phyloP scores from a whole-genome alignment of 495 filamentous ascomycete species.

The Daldinia caldariorum region DNA sequence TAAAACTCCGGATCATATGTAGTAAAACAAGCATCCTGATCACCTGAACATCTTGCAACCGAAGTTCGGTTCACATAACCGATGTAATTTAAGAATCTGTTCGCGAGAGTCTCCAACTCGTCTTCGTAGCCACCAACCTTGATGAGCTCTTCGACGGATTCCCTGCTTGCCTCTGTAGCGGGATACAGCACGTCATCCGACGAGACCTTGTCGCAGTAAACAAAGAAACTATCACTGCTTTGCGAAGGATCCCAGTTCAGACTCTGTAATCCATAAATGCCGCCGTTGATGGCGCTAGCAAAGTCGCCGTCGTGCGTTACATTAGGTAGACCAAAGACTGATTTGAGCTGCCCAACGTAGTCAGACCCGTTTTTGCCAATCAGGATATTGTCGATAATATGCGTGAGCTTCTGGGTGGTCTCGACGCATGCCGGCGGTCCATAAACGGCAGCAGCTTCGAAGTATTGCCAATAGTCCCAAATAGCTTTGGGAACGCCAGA shows the following conservation, averaged over 20 bases:
- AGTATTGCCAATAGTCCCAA: slow-evolving; percentile 77
- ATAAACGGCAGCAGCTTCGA: slow-evolving; percentile 69
- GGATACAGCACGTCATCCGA: slow-evolving; percentile 59
- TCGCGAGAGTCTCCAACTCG: slow-evolving; percentile 59
- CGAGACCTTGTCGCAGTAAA: slow-evolving; percentile 70
- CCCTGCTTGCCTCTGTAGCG: slow-evolving; percentile 48
- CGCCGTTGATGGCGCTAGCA: slow-evolving; percentile 61
- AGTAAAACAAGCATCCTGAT: slow-evolving; percentile 66
- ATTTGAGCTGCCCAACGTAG: slow-evolving; percentile 63
- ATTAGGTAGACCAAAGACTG: slow-evolving; percentile 65
- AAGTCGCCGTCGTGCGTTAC: slow-evolving; percentile 71
- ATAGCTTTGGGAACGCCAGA: slow-evolving; percentile 78
- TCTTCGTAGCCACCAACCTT: slow-evolving; percentile 64
- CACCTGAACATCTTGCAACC: slow-evolving; percentile 47
- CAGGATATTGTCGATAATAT: slow-evolving; percentile 74
- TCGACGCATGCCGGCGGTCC: slow-evolving; percentile 62
- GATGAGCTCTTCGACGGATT: slow-evolving; percentile 61
- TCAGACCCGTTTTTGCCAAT: slow-evolving; percentile 60
- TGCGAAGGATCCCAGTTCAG: slow-evolving; percentile 76
- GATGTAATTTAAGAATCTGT: slow-evolving; percentile 70
- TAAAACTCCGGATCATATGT: slow-evolving; percentile 63
- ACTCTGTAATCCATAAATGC: slow-evolving; percentile 66
- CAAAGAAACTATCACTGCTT: slow-evolving; percentile 62
- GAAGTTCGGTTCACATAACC: slow-evolving; percentile 65
- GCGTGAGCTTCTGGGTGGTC: slow-evolving; percentile 63